phyloP scores from a whole-genome alignment of 2,329 filamentous ascomycete genomes.

The Phialemoniopsis sp. region DNA sequence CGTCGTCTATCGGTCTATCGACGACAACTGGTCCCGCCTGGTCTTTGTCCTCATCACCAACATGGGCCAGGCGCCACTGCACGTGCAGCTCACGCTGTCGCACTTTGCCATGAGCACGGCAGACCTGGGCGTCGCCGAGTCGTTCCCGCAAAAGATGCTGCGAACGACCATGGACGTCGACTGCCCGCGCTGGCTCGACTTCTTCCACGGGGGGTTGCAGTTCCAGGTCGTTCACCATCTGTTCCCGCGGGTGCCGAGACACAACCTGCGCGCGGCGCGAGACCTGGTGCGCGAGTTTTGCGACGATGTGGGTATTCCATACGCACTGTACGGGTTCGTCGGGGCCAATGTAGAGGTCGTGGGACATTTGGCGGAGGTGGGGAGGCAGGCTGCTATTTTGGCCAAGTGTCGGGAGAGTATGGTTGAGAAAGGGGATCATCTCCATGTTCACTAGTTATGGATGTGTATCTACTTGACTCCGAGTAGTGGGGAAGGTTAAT shows the following conservation, averaged over 20 bases:
- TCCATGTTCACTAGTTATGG: slow-evolving; percentile 3
- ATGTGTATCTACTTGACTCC: too few relatives aligned
- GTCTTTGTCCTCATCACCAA: slow-evolving; percentile 78
- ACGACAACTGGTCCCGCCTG: slow-evolving; percentile 64
- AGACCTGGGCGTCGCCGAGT: slow-evolving; percentile 78
- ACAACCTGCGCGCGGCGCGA: slow-evolving; percentile 75
- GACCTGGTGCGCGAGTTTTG: slow-evolving; percentile 78
- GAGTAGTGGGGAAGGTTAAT: too few relatives aligned
- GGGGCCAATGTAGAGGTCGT: slow-evolving; percentile 81
- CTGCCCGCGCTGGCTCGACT: slow-evolving; percentile 83
- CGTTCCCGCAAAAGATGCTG: slow-evolving; percentile 86
- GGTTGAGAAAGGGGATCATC: slow-evolving; percentile 27
- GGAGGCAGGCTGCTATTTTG: slow-evolving; percentile 72
- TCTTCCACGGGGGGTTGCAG: slow-evolving; percentile 82
- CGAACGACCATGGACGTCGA: slow-evolving; percentile 93
- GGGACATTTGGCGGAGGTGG: slow-evolving; percentile 70
- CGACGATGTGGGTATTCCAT: slow-evolving; percentile 75
- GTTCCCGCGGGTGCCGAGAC: slow-evolving; percentile 77
- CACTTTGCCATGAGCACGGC: slow-evolving; percentile 93
- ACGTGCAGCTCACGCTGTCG: slow-evolving; percentile 86
- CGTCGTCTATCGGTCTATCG: slow-evolving; percentile 70
- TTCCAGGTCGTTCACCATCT: slow-evolving; percentile 89
- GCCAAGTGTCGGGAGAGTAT: slow-evolving; percentile 66
- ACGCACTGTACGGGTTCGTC: slow-evolving; percentile 83
- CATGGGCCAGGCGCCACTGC: slow-evolving; percentile 73